Evolutionary conservation across 2,329 filamentous ascomycete genomes (phyloP).

Genomic region (Blastomyces parvus): DNA sequence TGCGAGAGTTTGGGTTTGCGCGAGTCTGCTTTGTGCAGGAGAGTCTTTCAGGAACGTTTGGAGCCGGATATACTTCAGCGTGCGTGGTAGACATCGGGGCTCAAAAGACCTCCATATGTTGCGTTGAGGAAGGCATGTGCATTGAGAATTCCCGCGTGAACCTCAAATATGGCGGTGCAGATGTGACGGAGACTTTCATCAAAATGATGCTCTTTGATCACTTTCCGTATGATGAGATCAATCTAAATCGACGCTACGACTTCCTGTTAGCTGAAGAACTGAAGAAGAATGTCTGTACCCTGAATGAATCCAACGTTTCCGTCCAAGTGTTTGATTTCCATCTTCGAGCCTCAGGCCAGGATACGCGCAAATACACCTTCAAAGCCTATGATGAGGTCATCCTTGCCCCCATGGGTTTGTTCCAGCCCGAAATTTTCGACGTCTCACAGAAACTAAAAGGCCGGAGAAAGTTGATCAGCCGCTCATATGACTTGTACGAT

Average conservation of each 20-base stretch:
- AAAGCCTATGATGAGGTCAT: constrained; percentile 96
- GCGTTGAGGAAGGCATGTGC: constrained; percentile 91
- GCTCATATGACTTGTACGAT: constrained; percentile 91
- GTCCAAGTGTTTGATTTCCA: constrained; percentile 87
- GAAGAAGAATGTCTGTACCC: constrained; percentile 84
- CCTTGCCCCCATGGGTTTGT: constrained; percentile 86
- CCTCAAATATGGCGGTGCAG: constrained; percentile 82
- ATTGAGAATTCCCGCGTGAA: constrained; percentile 93
- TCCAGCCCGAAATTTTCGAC: constrained; percentile 80
- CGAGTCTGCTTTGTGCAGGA: constrained; percentile 93
- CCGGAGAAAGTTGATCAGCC: constrained; percentile 70
- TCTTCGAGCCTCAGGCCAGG: constrained; percentile 74
- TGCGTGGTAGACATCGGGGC: constrained; percentile 96
- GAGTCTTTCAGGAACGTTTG: constrained; percentile 87
- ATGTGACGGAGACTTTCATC: constrained; percentile 88
- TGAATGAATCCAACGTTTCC: constrained; percentile 81
- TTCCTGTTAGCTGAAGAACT: constrained; percentile 90
- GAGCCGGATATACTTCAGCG: constrained; percentile 84
- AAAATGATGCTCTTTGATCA: constrained; percentile 98
- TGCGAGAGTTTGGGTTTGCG: constrained; percentile 82
- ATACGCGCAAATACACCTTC: constrained; percentile 87
- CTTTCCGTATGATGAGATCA: constrained; percentile 92
- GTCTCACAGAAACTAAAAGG: constrained; percentile 68
- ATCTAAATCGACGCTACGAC: constrained; percentile 80
- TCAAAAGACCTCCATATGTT: constrained; percentile 94